Percentiles rank a stretch among this genome's conserved stretches.
phyloP scores from a whole-genome alignment of 164 flowering plant genomes.

The Nymphaea colorata region DNA sequence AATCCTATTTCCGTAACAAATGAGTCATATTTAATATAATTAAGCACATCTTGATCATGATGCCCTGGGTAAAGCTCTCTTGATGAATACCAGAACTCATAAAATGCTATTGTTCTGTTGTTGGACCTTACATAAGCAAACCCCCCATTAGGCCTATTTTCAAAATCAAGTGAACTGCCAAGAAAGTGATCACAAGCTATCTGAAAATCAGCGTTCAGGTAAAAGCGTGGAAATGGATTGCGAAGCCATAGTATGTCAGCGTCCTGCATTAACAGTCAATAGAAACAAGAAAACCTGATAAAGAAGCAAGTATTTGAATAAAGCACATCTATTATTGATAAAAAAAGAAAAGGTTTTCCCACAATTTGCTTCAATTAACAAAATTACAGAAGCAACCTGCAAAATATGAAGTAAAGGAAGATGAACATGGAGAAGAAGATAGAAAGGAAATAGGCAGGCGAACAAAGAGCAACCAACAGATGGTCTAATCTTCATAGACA shows the following conservation, averaged over 20 bases:
- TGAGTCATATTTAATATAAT: slow-evolving; percentile 41
- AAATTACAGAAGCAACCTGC: no score
- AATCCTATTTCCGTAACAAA: slow-evolving; percentile 30
- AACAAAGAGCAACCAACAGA: no score
- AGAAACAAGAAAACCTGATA: background rate
- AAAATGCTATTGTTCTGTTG: slow-evolving; percentile 49
- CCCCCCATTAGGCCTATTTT: slow-evolving; percentile 74
- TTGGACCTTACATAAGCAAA: slow-evolving; percentile 61
- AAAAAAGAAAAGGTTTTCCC: no score
- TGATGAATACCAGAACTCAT: slow-evolving; percentile 65
- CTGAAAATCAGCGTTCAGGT: slow-evolving; percentile 64
- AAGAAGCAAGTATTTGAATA: background rate
- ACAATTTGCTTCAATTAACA: no score
- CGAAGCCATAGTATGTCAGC: slow-evolving; percentile 89
- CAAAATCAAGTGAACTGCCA: slow-evolving; percentile 32
- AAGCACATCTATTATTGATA: no score
- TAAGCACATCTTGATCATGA: slow-evolving; percentile 80
- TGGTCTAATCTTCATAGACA: no score
- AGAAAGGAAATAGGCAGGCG: no score
- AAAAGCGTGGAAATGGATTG: slow-evolving; percentile 57
- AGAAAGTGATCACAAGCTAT: slow-evolving; percentile 67
- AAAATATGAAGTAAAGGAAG: no score
- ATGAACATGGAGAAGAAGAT: no score
- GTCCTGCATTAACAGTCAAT: slow-evolving; percentile 36
- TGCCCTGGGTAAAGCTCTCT: slow-evolving; percentile 35